Evolutionary conservation across 352 stramenopile species (phyloP), one percentile per base, ranked within the genome.

Genomic region (Achlya hypogyna): DNA sequence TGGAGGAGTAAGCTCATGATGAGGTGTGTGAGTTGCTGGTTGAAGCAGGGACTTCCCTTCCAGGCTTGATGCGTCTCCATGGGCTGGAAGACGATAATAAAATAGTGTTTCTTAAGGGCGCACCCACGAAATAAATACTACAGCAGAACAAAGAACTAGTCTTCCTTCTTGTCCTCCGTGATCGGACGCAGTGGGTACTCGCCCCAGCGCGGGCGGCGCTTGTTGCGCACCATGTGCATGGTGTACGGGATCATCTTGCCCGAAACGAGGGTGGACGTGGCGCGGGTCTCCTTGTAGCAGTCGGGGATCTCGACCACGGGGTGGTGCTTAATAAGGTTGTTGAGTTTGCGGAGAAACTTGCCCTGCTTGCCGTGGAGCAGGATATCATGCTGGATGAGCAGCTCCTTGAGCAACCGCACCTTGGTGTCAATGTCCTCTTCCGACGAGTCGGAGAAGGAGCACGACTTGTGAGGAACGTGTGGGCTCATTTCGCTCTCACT

Each of bases 141-240:
- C n/a, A 18, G 6, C 38, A 16, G 14, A 42, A 6, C 6, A 6
- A n/a, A 45, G 12, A 1, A 45, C 38, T 45, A 45, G 12, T 45
- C 22, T 22, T 53, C 9, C 20, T 53, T 65, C 10, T 22, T 65
- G 35, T 5, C 12, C 34, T 65, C 42, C 58, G 29, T 34, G 23
- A 53, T 51, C 35, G 34, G 23, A 31, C 20, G 45, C 25, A 56
- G 58, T 25, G 42, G 35, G 14, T 53, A 23, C 12, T 28, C 18
- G 23, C 28, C 42, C 34, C 58, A 53, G 12, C 22, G 58, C 29
- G 28, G 58, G 22, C 58, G 23, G 20, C 60, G 60, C n/a, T 42
- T 32, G 60, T 67, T 67, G 6, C 23, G 29, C 18, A 67, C 40
- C 60, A 67, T 67, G 38, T 67, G n/a, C n/a, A 58, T n/a, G 12